Conservation (phyloP, 176 grass and related monocot genomes). For the Cenchrus purpureus region DNA sequence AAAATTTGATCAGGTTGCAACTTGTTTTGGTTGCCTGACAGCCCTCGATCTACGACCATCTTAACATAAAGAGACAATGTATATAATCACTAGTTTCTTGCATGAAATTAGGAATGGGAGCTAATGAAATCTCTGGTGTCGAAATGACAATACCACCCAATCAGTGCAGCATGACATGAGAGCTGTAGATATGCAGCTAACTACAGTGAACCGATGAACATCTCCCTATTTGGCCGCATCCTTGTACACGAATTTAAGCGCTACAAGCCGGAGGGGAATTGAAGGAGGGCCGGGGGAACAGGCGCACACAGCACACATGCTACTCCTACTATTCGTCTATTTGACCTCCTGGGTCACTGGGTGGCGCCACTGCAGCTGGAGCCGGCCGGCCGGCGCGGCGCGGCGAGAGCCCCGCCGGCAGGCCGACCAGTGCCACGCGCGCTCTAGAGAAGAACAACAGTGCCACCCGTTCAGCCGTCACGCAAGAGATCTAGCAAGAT, state of each 20-base stretch:
- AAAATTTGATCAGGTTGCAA: background rate
- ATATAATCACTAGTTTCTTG: constrained; percentile 1
- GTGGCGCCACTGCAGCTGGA: background rate
- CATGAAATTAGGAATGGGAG: constrained; percentile 40
- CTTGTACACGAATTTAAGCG: constrained; percentile 17
- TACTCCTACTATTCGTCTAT: constrained; percentile 28
- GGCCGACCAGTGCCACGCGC: constrained; percentile 23
- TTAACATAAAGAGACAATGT: background rate
- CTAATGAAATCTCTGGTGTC: constrained; percentile 22
- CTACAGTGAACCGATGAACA: constrained; percentile 31
- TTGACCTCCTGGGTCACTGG: constrained; percentile 26
- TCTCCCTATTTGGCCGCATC: constrained; percentile 23
- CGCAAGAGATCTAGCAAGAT: background rate
- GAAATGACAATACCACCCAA: background rate
- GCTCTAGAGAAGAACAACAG: constrained; percentile 20
- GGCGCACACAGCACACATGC: background rate
- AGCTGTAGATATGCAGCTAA: constrained; percentile 17
- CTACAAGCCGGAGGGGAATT: background rate
- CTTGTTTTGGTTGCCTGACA: background rate
- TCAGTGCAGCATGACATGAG: constrained; percentile 16
- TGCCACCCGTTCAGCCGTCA: constrained; percentile 3
- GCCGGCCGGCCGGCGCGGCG: background rate
- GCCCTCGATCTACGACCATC: background rate
- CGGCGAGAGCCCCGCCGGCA: background rate
- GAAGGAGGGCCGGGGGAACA: background rate